Conservation (phyloP, 1,284 basidiomycete species). For the Cutaneotrichosporon curvatum region DNA sequence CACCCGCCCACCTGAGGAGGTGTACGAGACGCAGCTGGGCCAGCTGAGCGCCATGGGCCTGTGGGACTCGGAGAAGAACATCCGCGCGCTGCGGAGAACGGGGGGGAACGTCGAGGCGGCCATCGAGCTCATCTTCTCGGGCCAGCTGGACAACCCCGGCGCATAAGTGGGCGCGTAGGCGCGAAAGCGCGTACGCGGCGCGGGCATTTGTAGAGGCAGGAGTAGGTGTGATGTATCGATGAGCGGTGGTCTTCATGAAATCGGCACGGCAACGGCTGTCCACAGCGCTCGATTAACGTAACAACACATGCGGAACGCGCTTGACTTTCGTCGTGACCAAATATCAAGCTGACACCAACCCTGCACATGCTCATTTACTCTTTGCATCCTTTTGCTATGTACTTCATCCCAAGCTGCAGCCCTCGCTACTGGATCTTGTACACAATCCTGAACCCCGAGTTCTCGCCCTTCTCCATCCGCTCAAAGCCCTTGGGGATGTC, state of each 20-base stretch:
- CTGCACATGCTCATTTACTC: too few species aligned
- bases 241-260: too few species aligned
- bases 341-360: too few species aligned
- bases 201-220: too few species aligned
- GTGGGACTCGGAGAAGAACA: slow-evolving; percentile 77
- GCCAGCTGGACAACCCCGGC: slow-evolving; percentile 41
- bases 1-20: slow-evolving; percentile 70
- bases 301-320: too few species aligned
- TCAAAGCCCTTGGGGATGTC: slow-evolving; percentile 24
- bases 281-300: too few species aligned
- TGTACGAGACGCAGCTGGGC: slow-evolving; percentile 72
- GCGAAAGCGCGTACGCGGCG: too few species aligned
- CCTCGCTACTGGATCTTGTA: slow-evolving; percentile 12
- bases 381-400: too few species aligned
- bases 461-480: slow-evolving; percentile 20
- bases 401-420: too few species aligned
- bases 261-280: too few species aligned
- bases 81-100: slow-evolving; percentile 77
- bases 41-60: slow-evolving; percentile 55
- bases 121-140: slow-evolving; percentile 79
- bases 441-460: slow-evolving; percentile 12
- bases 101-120: slow-evolving; percentile 83
- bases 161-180: neutral
- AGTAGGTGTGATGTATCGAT: too few species aligned
- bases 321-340: too few species aligned